phyloP scores from a whole-genome alignment of 1,139 yeast genomes.

The Pichia sp. region DNA sequence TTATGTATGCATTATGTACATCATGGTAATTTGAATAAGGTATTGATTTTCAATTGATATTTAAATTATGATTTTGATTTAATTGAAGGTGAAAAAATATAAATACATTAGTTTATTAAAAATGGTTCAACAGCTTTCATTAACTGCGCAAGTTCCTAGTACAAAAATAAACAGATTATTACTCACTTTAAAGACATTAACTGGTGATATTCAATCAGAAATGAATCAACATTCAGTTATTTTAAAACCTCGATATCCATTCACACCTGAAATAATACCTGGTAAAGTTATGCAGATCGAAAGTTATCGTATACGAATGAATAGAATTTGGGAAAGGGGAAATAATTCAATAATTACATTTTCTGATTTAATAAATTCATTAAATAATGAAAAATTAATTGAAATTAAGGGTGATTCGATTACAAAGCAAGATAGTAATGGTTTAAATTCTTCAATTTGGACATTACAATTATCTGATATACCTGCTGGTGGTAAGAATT shows the following conservation, averaged over 20 bases:
- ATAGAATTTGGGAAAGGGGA: conserved; percentile 24
- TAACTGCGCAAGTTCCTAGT: conserved; percentile 23
- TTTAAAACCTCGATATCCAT: conserved; percentile 30
- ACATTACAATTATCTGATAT: conserved; percentile 67
- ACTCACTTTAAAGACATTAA: conserved; percentile 27
- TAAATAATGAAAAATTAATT: not conserved
- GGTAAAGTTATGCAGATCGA: conserved; percentile 31
- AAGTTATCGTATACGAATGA: conserved; percentile 29
- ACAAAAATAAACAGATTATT: conserved; percentile 18
- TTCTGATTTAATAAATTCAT: not conserved
- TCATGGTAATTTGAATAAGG: too few relatives aligned
- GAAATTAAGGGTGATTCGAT: conserved; percentile 17
- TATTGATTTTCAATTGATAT: too few relatives aligned
- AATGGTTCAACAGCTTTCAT: conserved; percentile 32
- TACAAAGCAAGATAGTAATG: conserved; percentile 5
- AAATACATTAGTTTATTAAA: not conserved
- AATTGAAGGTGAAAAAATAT: not conserved
- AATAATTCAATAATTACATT: not conserved
- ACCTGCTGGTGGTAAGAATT: conserved; percentile 79
- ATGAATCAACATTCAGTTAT: conserved; percentile 28
- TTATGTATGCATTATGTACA: too few relatives aligned
- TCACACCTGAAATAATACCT: conserved; percentile 27
- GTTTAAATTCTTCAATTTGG: conserved; percentile 40
- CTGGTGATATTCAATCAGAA: conserved; percentile 27
- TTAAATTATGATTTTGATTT: too few relatives aligned